Evolutionary conservation across 345 rosid genomes (phyloP).

Genomic region (Lepidium aucheri): DNA sequence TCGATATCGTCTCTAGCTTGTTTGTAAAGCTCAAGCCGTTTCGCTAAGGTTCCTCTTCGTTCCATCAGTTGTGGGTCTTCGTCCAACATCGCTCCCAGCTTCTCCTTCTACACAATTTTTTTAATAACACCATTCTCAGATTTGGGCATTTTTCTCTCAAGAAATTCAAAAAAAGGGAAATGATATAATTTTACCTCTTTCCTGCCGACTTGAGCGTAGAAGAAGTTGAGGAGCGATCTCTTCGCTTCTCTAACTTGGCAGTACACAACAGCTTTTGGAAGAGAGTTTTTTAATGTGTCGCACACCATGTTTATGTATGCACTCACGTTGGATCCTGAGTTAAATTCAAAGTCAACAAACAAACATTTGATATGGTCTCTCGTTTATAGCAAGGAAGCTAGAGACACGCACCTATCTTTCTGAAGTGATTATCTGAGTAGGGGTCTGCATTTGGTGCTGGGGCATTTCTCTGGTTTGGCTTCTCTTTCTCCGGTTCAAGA

Average conservation of each 20-base stretch:
- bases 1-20: conserved; percentile 96
- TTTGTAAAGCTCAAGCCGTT: conserved; percentile 90
- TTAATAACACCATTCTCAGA: background rate
- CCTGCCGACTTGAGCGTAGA: conserved; percentile 84
- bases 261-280: conserved; percentile 94
- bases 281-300: conserved; percentile 77
- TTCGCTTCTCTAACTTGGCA: conserved; percentile 96
- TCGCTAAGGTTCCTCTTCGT: conserved; percentile 57
- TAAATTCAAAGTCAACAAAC: background rate
- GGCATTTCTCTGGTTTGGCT: conserved; percentile 31
- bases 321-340: conserved; percentile 83
- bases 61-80: conserved; percentile 99
- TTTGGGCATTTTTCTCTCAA: background rate
- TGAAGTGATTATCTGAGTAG: conserved; percentile 70
- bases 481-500: conserved; percentile 70
- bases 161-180: background rate
- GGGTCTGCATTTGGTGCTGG: conserved; percentile 55
- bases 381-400: background rate
- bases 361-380: background rate
- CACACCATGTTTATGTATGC: conserved; percentile 90
- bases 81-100: conserved; percentile 85
- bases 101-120: conserved; percentile 59
- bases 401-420: conserved; percentile 56
- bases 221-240: conserved; percentile 77
- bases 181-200: conserved; percentile 56